phyloP scores from a whole-genome alignment of 2,329 filamentous ascomycete species.

The Elsinoe australis region DNA sequence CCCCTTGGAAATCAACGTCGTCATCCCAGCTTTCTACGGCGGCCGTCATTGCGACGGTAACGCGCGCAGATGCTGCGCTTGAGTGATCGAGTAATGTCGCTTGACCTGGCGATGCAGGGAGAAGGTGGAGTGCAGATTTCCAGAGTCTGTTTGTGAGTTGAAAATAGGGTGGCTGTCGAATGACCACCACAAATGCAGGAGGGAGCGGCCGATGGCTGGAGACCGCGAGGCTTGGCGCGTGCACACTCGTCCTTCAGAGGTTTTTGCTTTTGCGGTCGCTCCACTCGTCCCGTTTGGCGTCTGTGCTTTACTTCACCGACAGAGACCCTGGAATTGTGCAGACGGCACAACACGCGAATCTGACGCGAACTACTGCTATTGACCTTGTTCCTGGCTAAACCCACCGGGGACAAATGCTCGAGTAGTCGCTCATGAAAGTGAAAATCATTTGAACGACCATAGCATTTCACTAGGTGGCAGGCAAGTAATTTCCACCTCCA shows the following conservation, averaged over 20 bases:
- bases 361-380: not conserved
- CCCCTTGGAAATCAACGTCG: slow-evolving; percentile 50
- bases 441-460: too few relatives aligned
- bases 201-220: not conserved
- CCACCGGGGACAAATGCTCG: too few relatives aligned
- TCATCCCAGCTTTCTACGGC: slow-evolving; percentile 63
- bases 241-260: too few relatives aligned
- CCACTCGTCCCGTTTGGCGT: not conserved
- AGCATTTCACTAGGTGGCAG: too few relatives aligned
- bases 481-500: too few relatives aligned
- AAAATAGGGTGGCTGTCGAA: not conserved
- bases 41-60: slow-evolving; percentile 46
- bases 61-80: slow-evolving; percentile 18
- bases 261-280: not conserved
- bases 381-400: not conserved
- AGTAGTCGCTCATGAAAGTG: too few relatives aligned
- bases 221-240: not conserved
- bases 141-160: not conserved
- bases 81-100: slow-evolving; percentile 12
- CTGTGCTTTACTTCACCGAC: not conserved
- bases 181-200: not conserved
- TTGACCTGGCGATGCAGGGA: slow-evolving; percentile 12
- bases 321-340: not conserved
- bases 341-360: not conserved
- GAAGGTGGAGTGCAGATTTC: slow-evolving; percentile 1